phyloP scores from a whole-genome alignment of 805 yeast genomes.

The Ogataea henricii region DNA sequence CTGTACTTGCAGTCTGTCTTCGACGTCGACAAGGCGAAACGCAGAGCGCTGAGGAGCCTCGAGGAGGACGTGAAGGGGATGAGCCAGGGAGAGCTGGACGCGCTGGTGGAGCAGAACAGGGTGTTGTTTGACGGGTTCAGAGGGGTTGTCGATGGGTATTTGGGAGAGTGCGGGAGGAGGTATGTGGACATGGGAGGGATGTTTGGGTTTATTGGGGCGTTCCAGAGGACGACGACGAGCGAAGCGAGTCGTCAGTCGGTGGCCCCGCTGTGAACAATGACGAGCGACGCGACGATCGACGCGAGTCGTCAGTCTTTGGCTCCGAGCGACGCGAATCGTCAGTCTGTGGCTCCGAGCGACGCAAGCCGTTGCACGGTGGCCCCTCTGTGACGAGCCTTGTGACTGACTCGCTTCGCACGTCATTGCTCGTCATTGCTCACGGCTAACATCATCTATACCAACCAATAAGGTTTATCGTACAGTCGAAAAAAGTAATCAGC shows the following conservation, averaged over 20 bases:
- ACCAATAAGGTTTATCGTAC: too few relatives aligned
- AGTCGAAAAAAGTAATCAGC: too few relatives aligned
- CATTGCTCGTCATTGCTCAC: not conserved
- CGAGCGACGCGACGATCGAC: not conserved
- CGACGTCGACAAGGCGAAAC: slow-evolving; percentile 77
- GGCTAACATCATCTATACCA: too few relatives aligned
- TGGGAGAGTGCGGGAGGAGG: slow-evolving; percentile 82
- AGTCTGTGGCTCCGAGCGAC: too few relatives aligned
- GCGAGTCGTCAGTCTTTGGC: too few relatives aligned
- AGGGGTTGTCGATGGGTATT: slow-evolving; percentile 67
- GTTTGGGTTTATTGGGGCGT: slow-evolving; percentile 44
- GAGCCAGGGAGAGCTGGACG: slow-evolving; percentile 60
- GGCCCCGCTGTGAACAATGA: too few relatives aligned
- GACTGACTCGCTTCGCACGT: too few relatives aligned
- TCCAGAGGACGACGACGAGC: slow-evolving; percentile 12
- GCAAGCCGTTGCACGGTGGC: too few relatives aligned
- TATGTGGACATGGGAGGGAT: slow-evolving; percentile 83
- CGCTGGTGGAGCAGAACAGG: slow-evolving; percentile 79
- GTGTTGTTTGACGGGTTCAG: slow-evolving; percentile 54
- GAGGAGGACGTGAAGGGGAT: slow-evolving; percentile 28
- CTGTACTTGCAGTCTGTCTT: slow-evolving; percentile 77
- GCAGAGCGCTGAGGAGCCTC: slow-evolving; percentile 43
- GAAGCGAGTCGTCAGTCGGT: not conserved
- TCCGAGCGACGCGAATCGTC: too few relatives aligned
- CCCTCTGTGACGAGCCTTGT: too few relatives aligned